Evolutionary conservation across 225 moss, liverwort and hornwort genomes (phyloP), one percentile per base, ranked within the genome.

Genomic region (Thuidium tamariscinum): DNA sequence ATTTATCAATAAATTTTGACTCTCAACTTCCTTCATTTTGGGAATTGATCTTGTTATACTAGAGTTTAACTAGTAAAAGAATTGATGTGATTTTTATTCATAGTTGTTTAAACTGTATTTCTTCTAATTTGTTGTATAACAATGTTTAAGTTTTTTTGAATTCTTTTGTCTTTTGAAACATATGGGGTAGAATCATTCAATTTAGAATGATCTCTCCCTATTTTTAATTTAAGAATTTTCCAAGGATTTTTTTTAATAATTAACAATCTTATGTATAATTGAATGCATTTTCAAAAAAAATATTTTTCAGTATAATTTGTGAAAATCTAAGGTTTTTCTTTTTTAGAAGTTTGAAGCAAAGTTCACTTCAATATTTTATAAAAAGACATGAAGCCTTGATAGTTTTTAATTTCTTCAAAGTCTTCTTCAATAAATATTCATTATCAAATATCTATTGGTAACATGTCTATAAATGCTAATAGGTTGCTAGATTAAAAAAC

Each of bases 11-110:
- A 0, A 0, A 46, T 73, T 48, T 72, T 72, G 0, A 32, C 0
- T 7, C 1, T 1, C 0, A 30, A 0, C 0, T 11, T 30, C 3
- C 2, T 44, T 26, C 26, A 0, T 72, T 29, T 0, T 17, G 6
- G 1, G 6, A 0, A 46, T 6, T 29, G 48, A 30, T 48, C 27
- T 30, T 72, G 1, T 48, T 48, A 0, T 30, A 30, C 1, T 6
- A 3, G 4, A 30, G 1, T 30, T 30, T 48, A 48, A 7, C 6
- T 0, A 18, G 0, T 48, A 2, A 72, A 48, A 48, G 48, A 48
- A 32, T 19, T 30, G 2, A 11, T 3, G 17, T 46, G 10, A 19
- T 46, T 72, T 27, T 48, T 18, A 16, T 9, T 46, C 11, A 11
- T 30, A 29, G 2, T 72, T 48, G 7, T 73, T 46, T 30, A 30